A percentile compares a stretch with the other conserved stretches of the same genome.
Evolutionary conservation across 371 early-diverging fungal genomes (phyloP).

Genomic region (Chytridium lagenaria): DNA sequence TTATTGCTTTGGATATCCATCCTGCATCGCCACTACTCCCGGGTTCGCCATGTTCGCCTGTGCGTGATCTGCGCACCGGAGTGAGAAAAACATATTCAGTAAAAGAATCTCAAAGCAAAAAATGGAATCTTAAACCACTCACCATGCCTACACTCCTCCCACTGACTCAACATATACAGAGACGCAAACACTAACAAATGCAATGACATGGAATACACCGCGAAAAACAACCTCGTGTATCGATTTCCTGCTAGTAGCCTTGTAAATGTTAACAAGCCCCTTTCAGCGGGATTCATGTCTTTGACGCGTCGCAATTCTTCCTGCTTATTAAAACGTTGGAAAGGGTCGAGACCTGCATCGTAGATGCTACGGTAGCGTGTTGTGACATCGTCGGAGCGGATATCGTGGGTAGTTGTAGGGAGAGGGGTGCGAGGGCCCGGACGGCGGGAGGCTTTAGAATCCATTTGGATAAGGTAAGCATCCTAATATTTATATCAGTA

Average conservation of each 20-base stretch:
- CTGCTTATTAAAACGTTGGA: slow-evolving; percentile 78
- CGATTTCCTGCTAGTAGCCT: slow-evolving; percentile 73
- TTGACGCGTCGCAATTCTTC: slow-evolving; percentile 76
- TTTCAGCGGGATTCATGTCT: slow-evolving; percentile 79
- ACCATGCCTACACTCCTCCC: slow-evolving; percentile 65
- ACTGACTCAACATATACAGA: slow-evolving; percentile 66
- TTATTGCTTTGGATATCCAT: too few species aligned
- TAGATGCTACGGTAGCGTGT: slow-evolving; percentile 79
- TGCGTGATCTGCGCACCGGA: too few species aligned
- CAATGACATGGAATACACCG: slow-evolving; percentile 72
- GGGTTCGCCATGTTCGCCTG: too few species aligned
- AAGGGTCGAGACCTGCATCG: slow-evolving; percentile 88
- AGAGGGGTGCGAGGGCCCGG: neutral
- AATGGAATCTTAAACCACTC: too few species aligned
- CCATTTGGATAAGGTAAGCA: neutral
- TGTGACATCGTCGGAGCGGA: slow-evolving; percentile 30
- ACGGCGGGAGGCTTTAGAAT: neutral
- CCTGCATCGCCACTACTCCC: too few species aligned
- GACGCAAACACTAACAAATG: slow-evolving; percentile 80
- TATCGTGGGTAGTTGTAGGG: neutral
- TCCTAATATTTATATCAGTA: neutral
- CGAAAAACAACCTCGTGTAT: slow-evolving; percentile 74
- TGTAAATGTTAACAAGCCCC: slow-evolving; percentile 69
- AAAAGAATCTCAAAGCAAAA: too few species aligned
- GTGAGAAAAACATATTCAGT: too few species aligned